These are phyloP conservation scores for Hypseocharis bilobata DNA, from an alignment of 441 rosid genomes.

Conservation along the genomic window DNA sequence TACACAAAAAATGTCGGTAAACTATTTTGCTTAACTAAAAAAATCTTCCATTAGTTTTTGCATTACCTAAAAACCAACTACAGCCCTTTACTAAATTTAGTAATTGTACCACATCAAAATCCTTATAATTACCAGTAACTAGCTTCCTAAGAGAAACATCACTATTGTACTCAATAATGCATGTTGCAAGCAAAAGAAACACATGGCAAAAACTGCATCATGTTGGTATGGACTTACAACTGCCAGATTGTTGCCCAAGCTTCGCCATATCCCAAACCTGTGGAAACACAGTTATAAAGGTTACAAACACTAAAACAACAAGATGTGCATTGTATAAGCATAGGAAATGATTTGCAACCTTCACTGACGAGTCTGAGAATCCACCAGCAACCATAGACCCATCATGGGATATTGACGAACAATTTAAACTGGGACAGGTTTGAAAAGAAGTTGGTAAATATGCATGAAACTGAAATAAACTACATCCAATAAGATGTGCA, in stretches of 20 bases:
- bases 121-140: background rate
- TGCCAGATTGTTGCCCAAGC: constrained; percentile 60
- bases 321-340: constrained; percentile 2
- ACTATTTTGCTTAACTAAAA: background rate
- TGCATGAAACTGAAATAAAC: constrained; percentile 11
- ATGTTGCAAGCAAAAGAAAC: background rate
- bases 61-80: background rate
- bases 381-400: constrained; percentile 96
- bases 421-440: constrained; percentile 7
- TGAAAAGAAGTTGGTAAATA: constrained; percentile 1
- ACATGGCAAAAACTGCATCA: constrained; percentile 9
- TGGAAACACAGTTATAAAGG: constrained; percentile 23
- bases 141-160: background rate
- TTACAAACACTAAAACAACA: constrained; percentile 24
- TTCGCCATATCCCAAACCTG: constrained; percentile 98
- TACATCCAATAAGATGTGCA: constrained; percentile 4
- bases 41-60: background rate
- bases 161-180: background rate
- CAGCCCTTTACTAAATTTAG: background rate
- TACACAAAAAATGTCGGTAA: background rate
- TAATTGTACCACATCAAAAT: background rate
- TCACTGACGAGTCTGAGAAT: constrained; percentile 88
- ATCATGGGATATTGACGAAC: constrained; percentile 54
- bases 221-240: constrained; percentile 35
- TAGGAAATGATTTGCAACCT: constrained; percentile 37